phyloP scores from a whole-genome alignment of 2,329 filamentous ascomycete species.

The Lachnellula subtilissima region DNA sequence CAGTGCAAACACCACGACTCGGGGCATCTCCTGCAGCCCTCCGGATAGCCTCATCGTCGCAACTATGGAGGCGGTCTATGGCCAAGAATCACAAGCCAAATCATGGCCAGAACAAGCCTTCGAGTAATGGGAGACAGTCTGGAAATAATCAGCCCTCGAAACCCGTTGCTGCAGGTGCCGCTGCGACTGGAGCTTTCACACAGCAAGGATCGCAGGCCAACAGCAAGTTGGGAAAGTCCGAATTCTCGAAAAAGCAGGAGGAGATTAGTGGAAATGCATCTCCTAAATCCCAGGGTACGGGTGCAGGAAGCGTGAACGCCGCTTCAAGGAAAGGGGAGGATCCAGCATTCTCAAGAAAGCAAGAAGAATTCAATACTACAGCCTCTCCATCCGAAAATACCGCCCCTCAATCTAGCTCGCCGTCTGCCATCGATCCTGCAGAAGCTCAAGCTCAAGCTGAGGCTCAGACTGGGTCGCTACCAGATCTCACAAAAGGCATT shows the following conservation, averaged over 20 bases:
- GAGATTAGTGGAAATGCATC: slow-evolving; percentile 17
- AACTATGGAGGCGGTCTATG: slow-evolving; percentile 42
- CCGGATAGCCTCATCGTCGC: slow-evolving; percentile 32
- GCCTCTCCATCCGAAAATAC: slow-evolving; percentile 33
- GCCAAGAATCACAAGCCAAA: slow-evolving; percentile 35
- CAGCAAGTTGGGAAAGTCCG: slow-evolving; percentile 16
- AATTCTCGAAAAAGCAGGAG: slow-evolving; percentile 17
- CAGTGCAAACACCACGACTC: slow-evolving; percentile 24
- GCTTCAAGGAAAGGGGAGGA: slow-evolving; percentile 12
- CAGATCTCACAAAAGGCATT: slow-evolving; percentile 90
- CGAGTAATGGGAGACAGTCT: slow-evolving; percentile 11
- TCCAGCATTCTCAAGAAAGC: slow-evolving; percentile 19
- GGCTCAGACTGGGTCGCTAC: slow-evolving; percentile 53
- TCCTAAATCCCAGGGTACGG: slow-evolving; percentile 8
- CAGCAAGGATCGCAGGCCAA: slow-evolving; percentile 14
- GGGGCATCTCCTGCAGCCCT: slow-evolving; percentile 25
- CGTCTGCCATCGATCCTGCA: slow-evolving; percentile 36
- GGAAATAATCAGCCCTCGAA: slow-evolving; percentile 12
- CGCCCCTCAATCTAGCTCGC: slow-evolving; percentile 28
- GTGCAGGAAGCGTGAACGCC: slow-evolving; percentile 16
- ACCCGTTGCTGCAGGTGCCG: slow-evolving; percentile 7
- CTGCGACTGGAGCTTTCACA: slow-evolving; percentile 9
- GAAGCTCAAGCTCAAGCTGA: slow-evolving; percentile 46
- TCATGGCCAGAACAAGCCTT: slow-evolving; percentile 25
- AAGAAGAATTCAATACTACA: slow-evolving; percentile 32